Conservation (phyloP, 257 asterid genomes). For the Nicotiana noctiflora region DNA sequence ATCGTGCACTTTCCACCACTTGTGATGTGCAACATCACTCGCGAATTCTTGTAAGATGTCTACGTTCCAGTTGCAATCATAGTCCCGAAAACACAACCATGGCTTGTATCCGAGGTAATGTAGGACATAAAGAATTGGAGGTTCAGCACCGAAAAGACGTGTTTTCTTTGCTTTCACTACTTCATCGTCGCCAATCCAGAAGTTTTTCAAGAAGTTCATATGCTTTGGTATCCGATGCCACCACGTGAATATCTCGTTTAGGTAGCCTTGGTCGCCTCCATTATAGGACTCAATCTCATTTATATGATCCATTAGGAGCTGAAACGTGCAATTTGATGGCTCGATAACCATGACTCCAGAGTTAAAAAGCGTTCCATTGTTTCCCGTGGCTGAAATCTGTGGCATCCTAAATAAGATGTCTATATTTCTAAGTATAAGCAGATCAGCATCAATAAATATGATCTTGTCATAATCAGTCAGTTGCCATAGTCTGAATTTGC, state of each 20-base stretch:
- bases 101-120: slow-evolving; percentile 85
- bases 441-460: slow-evolving; percentile 78
- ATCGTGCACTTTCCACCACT: slow-evolving; percentile 89
- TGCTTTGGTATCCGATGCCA: slow-evolving; percentile 92
- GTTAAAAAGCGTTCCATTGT: slow-evolving; percentile 82
- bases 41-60: slow-evolving; percentile 78
- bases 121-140: slow-evolving; percentile 68
- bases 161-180: slow-evolving; percentile 45
- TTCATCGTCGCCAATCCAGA: slow-evolving; percentile 85
- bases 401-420: slow-evolving; percentile 76
- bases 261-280: slow-evolving; percentile 89
- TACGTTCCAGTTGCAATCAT: slow-evolving; percentile 85
- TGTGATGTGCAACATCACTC: slow-evolving; percentile 68
- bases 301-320: slow-evolving; percentile 73
- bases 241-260: slow-evolving; percentile 81
- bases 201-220: slow-evolving; percentile 74
- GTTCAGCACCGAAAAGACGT: slow-evolving; percentile 56
- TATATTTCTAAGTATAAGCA: slow-evolving; percentile 70
- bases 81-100: slow-evolving; percentile 83
- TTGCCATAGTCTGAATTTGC: slow-evolving; percentile 93
- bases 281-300: slow-evolving; percentile 79
- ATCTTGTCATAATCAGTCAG: slow-evolving; percentile 75
- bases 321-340: slow-evolving; percentile 82
- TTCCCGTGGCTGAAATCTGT: slow-evolving; percentile 82
- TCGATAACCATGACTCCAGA: slow-evolving; percentile 92